phyloP scores from a whole-genome alignment of 1,284 basidiomycete species.

The Phellopilus nigrolimitatus region DNA sequence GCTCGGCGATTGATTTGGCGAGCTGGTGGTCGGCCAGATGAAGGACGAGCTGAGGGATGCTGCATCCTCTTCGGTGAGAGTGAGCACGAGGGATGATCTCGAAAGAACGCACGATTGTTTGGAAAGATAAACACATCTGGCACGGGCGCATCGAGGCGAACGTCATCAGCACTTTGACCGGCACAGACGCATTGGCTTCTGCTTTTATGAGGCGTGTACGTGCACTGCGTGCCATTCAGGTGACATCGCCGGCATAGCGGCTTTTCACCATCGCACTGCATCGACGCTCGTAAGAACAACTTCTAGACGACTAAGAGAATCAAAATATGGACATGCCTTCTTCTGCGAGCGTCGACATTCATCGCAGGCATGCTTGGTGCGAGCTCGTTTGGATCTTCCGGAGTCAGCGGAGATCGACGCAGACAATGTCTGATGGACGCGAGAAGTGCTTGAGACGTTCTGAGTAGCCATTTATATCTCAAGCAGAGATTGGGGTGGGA shows the following conservation, averaged over 20 bases:
- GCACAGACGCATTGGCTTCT: constrained; percentile 16
- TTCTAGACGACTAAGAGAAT: too few species aligned
- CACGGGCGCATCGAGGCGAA: constrained; percentile 3
- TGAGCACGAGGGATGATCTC: not conserved
- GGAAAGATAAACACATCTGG: constrained; percentile 19
- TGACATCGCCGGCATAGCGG: constrained; percentile 18
- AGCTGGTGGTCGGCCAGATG: constrained; percentile 16
- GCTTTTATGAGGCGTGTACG: constrained; percentile 20
- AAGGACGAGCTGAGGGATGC: constrained; percentile 14
- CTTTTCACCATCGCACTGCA: constrained; percentile 19
- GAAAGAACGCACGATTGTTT: not conserved
- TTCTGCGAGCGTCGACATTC: constrained; percentile 21
- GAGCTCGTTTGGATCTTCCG: constrained; percentile 15
- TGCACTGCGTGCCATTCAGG: constrained; percentile 19
- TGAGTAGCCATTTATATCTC: constrained; percentile 12
- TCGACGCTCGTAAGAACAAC: not conserved
- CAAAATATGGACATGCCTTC: constrained; percentile 7
- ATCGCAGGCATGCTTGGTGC: constrained; percentile 21
- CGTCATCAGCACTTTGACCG: constrained; percentile 12
- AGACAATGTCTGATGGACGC: constrained; percentile 1
- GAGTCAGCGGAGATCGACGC: constrained; percentile 9
- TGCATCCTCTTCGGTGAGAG: too few species aligned
- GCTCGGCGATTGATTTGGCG: constrained; percentile 16
- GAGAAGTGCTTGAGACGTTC: constrained; percentile 2
- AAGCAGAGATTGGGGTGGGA: not conserved